Evolutionary conservation across 2,329 filamentous ascomycete genomes (phyloP), one percentile per base, ranked within the genome.

Genomic region (Pseudogymnoascus sp.): DNA sequence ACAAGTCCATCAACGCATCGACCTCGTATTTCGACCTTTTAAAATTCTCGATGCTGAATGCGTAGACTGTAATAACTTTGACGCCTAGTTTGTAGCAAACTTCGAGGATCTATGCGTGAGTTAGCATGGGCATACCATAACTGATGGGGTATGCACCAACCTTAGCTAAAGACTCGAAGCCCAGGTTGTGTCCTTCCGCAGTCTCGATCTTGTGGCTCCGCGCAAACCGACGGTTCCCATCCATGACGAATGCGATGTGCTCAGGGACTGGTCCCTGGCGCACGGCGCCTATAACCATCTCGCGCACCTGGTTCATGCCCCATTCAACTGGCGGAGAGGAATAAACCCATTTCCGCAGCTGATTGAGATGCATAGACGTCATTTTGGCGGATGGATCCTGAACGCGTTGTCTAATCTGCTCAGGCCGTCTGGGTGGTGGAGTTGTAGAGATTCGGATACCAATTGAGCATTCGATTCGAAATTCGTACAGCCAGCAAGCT

Each of bases 241-340:
- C 94, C 94, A 99, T 99, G 69, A 97, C 93, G 72, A 99, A 99
- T n/a, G 94, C 94, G 64, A 99, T 85, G 84, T 99, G 94, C 71
- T 91, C 87, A 8, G 94, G 94, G 62, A 99, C 88, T 1, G 92
- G 91, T 0, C 94, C 94, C 76, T 97, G 93, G 72, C 88, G 88
- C 61, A 97, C 78, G 59, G 92, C 89, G 62, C 91, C 91, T 69
- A 99, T 94, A 66, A 97, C 82, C 60, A 96, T 79, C 73, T 96
- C 90, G 66, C 91, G 86, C 19, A 96, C 77, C 69, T 88, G 85
- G 64, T 84, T 85, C 64, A 95, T 80, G n/a, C 83, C 85, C 88
- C 91, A 97, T 84, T 96, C 92, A 69, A 91, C 87, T 0, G 94
- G 94, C 12, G 94, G 94, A 45, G 92, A 96, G 67, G 90, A 88